These are phyloP conservation scores for Candida krabiensis DNA, from an alignment of 805 yeast species.

Conservation along the genomic window DNA sequence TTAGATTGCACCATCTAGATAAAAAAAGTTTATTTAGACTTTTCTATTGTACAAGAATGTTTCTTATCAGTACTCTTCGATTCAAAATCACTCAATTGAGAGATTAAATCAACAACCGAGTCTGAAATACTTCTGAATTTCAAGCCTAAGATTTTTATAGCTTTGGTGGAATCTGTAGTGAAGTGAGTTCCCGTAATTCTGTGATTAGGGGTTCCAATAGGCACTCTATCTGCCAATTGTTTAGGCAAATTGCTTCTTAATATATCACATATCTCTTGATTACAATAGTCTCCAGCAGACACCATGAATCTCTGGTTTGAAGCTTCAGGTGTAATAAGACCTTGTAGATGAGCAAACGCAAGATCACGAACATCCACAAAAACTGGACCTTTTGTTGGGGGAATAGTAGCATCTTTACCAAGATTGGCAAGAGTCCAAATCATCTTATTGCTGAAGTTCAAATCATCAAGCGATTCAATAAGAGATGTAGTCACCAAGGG, in stretches of 20 bases:
- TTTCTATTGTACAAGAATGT: not conserved
- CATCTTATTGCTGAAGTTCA: constrained; percentile 38
- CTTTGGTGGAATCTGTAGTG: constrained; percentile 28
- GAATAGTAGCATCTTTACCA: constrained; percentile 27
- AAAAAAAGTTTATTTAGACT: too few relatives aligned
- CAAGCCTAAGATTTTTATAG: constrained; percentile 16
- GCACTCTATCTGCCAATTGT: constrained; percentile 9
- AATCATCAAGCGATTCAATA: constrained; percentile 25
- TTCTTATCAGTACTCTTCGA: not conserved
- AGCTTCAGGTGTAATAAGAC: constrained; percentile 28
- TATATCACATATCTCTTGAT: constrained; percentile 28
- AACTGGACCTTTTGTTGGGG: constrained; percentile 33
- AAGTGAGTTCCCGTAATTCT: constrained; percentile 26
- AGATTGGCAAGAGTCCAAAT: constrained; percentile 32
- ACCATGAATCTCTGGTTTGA: constrained; percentile 32
- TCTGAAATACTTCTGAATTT: constrained; percentile 18
- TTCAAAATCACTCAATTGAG: constrained; percentile 6
- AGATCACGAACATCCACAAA: constrained; percentile 43
- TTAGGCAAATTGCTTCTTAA: constrained; percentile 19
- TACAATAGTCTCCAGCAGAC: constrained; percentile 32
- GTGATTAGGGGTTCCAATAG: constrained; percentile 26
- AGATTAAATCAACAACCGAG: constrained; percentile 15
- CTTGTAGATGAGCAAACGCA: constrained; percentile 41
- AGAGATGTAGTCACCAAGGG: constrained; percentile 44
- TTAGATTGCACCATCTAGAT: too few relatives aligned